Evolutionary conservation across 148 eudicot genomes (phyloP).

Genomic region (Bassia scoparia): DNA sequence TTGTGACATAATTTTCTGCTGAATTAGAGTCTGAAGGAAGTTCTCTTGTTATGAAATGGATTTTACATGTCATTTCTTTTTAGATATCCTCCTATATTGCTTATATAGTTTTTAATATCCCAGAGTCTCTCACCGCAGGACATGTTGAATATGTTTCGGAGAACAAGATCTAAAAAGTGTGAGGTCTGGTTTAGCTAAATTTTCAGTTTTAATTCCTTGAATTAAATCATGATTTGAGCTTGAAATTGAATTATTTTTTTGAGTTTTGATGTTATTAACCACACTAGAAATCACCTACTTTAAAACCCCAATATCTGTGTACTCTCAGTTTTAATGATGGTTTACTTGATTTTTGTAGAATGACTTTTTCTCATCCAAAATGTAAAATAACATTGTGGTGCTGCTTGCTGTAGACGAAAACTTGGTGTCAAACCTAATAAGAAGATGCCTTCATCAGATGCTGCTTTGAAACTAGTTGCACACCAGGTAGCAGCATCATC

Average conservation of each 20-base stretch:
- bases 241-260: too few species aligned
- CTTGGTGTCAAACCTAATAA: slow-evolving; percentile 92
- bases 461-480: slow-evolving; percentile 74
- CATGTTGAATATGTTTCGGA: slow-evolving; percentile 21
- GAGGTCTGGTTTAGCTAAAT: too few species aligned
- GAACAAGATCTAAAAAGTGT: slow-evolving; percentile 33
- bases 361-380: too few species aligned
- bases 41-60: not conserved
- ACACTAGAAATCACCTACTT: too few species aligned
- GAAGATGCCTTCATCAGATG: slow-evolving; percentile 77
- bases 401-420: slow-evolving; percentile 78
- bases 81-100: not conserved
- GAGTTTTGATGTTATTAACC: too few species aligned
- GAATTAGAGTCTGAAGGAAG: not conserved
- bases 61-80: not conserved
- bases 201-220: too few species aligned
- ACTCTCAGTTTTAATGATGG: too few species aligned
- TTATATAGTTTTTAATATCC: slow-evolving; percentile 10
- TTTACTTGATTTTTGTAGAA: too few species aligned
- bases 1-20: not conserved
- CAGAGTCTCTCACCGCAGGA: slow-evolving; percentile 38
- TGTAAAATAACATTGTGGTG: slow-evolving; percentile 96
- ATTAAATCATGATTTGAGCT: too few species aligned
- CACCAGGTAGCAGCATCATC: slow-evolving; percentile 67
- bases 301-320: too few species aligned